phyloP scores from a whole-genome alignment of 768 basidiomycete genomes.

The Thelephora aurantiotincta region DNA sequence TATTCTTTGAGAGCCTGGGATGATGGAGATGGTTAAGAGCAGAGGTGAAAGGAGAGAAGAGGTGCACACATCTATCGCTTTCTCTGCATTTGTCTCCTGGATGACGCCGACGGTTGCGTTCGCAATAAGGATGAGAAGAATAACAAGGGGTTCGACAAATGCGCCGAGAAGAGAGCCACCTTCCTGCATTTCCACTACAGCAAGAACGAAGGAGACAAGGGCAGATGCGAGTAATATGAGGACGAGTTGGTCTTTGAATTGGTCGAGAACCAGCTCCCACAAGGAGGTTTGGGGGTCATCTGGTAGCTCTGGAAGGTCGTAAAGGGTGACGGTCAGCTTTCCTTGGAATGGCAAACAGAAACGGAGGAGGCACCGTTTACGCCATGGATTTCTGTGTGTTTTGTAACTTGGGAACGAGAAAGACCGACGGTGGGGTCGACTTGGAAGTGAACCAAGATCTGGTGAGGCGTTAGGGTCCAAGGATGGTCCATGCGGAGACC shows the following conservation, averaged over 20 bases:
- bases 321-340: not conserved
- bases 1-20: slow-evolving; percentile 88
- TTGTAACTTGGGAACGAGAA: slow-evolving; percentile 45
- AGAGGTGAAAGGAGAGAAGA: not conserved
- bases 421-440: slow-evolving; percentile 56
- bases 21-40: not conserved
- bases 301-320: slow-evolving; percentile 54
- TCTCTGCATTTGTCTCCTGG: slow-evolving; percentile 93
- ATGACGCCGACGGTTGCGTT: slow-evolving; percentile 97
- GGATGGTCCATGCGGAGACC: slow-evolving; percentile 44
- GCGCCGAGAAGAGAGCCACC: slow-evolving; percentile 60
- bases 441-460: slow-evolving; percentile 59
- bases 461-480: slow-evolving; percentile 61
- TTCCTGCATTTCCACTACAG: slow-evolving; percentile 68
- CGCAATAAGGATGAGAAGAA: slow-evolving; percentile 88
- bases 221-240: slow-evolving; percentile 93
- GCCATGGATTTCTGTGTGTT: slow-evolving; percentile 71
- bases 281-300: slow-evolving; percentile 85
- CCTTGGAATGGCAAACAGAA: not conserved
- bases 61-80: slow-evolving; percentile 83
- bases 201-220: slow-evolving; percentile 84
- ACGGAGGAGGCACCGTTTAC: slow-evolving; percentile 48
- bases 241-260: slow-evolving; percentile 98
- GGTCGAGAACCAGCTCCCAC: slow-evolving; percentile 92
- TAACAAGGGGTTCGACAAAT: slow-evolving; percentile 92